A percentile compares a stretch with the other conserved stretches of the same genome.
phyloP scores from a whole-genome alignment of 768 basidiomycete genomes.

The Podaxis sp. region DNA sequence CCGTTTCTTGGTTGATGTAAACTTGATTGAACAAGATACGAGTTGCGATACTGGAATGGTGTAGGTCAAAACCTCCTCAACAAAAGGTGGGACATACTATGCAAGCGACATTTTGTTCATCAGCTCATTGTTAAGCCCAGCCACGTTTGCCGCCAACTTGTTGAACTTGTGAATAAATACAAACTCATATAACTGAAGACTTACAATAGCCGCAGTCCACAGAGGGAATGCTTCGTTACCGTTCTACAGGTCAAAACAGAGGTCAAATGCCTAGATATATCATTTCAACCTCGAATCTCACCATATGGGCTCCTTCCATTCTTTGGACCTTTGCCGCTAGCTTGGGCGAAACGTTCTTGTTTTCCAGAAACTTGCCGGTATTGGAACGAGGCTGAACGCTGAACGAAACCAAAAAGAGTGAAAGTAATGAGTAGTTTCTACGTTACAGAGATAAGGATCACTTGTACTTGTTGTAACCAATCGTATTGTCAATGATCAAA shows the following conservation, averaged over 20 bases:
- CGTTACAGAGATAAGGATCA: background rate
- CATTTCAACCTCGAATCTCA: background rate
- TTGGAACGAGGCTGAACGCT: slow-evolving; percentile 30
- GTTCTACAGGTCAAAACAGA: slow-evolving; percentile 14
- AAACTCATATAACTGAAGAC: background rate
- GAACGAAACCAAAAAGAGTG: background rate
- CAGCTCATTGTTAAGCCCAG: slow-evolving; percentile 24
- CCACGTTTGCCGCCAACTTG: slow-evolving; percentile 27
- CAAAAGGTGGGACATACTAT: slow-evolving; percentile 21
- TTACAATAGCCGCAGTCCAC: slow-evolving; percentile 30
- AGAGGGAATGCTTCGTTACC: slow-evolving; percentile 30
- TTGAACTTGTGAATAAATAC: background rate
- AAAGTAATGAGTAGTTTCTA: background rate
- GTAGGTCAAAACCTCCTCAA: background rate
- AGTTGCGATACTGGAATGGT: slow-evolving; percentile 13
- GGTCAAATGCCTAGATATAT: background rate
- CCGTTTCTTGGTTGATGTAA: slow-evolving; percentile 20
- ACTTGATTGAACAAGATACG: slow-evolving; percentile 20
- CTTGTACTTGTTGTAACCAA: slow-evolving; percentile 33
- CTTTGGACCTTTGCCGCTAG: slow-evolving; percentile 22
- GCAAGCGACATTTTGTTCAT: slow-evolving; percentile 26
- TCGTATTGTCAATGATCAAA: slow-evolving; percentile 20
- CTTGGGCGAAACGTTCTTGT: slow-evolving; percentile 21
- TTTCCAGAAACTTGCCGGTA: slow-evolving; percentile 16
- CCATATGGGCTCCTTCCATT: slow-evolving; percentile 33